phyloP scores from a whole-genome alignment of 805 yeast genomes.

The Candida vartiovaarae region DNA sequence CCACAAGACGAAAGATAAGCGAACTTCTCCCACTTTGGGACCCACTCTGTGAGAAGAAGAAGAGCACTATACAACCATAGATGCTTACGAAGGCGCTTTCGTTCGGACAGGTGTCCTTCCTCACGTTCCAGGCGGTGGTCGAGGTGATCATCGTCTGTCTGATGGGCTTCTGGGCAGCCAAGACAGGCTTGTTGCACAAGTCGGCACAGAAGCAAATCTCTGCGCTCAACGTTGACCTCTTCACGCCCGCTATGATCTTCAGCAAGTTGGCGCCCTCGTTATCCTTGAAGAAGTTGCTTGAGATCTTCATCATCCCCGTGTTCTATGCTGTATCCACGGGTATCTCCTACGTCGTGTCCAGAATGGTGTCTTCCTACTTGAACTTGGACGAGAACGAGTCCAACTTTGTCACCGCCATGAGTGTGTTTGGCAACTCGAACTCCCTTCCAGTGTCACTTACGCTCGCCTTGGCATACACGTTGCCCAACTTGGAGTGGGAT shows the following conservation, averaged over 20 bases:
- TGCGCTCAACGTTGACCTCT: conserved; percentile 76
- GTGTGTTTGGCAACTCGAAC: conserved; percentile 93
- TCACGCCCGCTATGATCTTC: conserved; percentile 93
- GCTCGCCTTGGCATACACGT: conserved; percentile 66
- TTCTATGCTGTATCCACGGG: conserved; percentile 78
- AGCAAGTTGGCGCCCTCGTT: conserved; percentile 65
- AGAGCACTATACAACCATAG: background rate
- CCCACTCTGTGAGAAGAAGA: no score
- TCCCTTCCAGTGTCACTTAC: conserved; percentile 90
- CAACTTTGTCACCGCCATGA: conserved; percentile 94
- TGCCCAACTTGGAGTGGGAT: conserved; percentile 74
- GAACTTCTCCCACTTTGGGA: no score
- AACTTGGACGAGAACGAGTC: conserved; percentile 65
- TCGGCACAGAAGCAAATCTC: conserved; percentile 74
- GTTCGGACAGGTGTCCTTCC: conserved; percentile 33
- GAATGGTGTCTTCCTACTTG: conserved; percentile 43
- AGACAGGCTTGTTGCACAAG: conserved; percentile 58
- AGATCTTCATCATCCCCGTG: conserved; percentile 77
- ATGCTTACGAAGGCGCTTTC: conserved; percentile 5
- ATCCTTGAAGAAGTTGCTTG: conserved; percentile 69
- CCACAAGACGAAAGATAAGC: no score
- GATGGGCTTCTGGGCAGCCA: conserved; percentile 83
- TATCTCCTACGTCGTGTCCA: conserved; percentile 62
- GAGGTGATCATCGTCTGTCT: conserved; percentile 84
- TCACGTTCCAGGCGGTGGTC: conserved; percentile 86